These are phyloP conservation scores for Aspergillus neoniger DNA, from an alignment of 2,329 filamentous ascomycete species.

Conservation along the genomic window DNA sequence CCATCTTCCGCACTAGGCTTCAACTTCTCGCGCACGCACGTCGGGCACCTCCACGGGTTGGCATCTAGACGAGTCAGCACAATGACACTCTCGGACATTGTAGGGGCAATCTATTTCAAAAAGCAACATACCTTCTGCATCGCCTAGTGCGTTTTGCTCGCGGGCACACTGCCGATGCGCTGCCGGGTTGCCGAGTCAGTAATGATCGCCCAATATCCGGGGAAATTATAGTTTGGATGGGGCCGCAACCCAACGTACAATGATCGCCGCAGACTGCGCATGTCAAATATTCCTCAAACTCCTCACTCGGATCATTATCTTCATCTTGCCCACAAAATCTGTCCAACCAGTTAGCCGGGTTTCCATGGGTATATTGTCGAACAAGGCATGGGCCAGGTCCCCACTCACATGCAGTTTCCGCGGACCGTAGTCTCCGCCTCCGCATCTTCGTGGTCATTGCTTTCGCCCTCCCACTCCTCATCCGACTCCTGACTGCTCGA, in stretches of 20 bases:
- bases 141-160: slow-evolving; percentile 63
- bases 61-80: slow-evolving; percentile 47
- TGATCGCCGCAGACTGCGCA: slow-evolving; percentile 80
- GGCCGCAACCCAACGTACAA: slow-evolving; percentile 60
- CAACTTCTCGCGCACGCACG: slow-evolving; percentile 51
- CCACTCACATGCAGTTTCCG: slow-evolving; percentile 64
- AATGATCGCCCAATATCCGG: slow-evolving; percentile 25
- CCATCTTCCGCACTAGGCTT: slow-evolving; percentile 34
- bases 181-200: slow-evolving; percentile 56
- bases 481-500: slow-evolving; percentile 60
- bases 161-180: slow-evolving; percentile 90
- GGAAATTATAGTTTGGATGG: slow-evolving; percentile 27
- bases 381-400: not conserved
- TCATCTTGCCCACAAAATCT: slow-evolving; percentile 83
- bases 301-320: slow-evolving; percentile 77
- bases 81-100: not conserved
- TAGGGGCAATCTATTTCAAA: not conserved
- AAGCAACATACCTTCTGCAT: slow-evolving; percentile 60
- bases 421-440: slow-evolving; percentile 51
- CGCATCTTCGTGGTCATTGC: slow-evolving; percentile 48
- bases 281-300: slow-evolving; percentile 75
- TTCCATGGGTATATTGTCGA: not conserved
- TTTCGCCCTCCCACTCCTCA: slow-evolving; percentile 53
- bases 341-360: slow-evolving; percentile 14
- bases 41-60: slow-evolving; percentile 63